phyloP scores from a whole-genome alignment of 805 yeast species.

The Starmerella vitae region DNA sequence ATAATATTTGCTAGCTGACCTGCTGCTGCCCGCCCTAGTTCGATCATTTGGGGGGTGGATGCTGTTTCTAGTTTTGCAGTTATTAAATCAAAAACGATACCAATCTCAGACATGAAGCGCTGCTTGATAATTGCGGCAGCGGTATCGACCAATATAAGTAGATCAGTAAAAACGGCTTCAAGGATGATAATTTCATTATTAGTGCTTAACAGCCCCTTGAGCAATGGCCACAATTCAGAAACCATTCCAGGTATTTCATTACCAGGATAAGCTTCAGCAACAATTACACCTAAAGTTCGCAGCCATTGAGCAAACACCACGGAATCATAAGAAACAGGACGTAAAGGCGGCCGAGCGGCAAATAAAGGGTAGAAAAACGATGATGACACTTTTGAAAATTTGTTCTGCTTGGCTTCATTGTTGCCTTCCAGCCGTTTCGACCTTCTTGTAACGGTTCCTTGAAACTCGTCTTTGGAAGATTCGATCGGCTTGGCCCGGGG shows the following conservation, averaged over 20 bases:
- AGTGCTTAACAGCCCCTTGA: constrained; percentile 11
- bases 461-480: neutral
- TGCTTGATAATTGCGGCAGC: constrained; percentile 22
- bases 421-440: constrained; percentile 1
- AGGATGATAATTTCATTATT: constrained; percentile 17
- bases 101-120: constrained; percentile 23
- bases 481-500: constrained; percentile 18
- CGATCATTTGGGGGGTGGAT: constrained; percentile 8
- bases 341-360: constrained; percentile 19
- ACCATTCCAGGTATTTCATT: constrained; percentile 43
- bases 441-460: constrained; percentile 9
- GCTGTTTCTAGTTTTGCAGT: neutral
- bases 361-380: constrained; percentile 43
- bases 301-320: constrained; percentile 45
- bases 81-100: constrained; percentile 17
- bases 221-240: constrained; percentile 33
- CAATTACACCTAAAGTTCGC: constrained; percentile 42
- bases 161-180: constrained; percentile 26
- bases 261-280: constrained; percentile 47
- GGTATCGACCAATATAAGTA: constrained; percentile 26
- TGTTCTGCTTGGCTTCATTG: constrained; percentile 15
- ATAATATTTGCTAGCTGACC: constrained; percentile 19
- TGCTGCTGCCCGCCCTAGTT: constrained; percentile 26
- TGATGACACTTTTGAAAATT: constrained; percentile 35
- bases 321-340: constrained; percentile 16